phyloP scores from a whole-genome alignment of 2,329 filamentous ascomycete species.

The Purpureocillium lavendulum region DNA sequence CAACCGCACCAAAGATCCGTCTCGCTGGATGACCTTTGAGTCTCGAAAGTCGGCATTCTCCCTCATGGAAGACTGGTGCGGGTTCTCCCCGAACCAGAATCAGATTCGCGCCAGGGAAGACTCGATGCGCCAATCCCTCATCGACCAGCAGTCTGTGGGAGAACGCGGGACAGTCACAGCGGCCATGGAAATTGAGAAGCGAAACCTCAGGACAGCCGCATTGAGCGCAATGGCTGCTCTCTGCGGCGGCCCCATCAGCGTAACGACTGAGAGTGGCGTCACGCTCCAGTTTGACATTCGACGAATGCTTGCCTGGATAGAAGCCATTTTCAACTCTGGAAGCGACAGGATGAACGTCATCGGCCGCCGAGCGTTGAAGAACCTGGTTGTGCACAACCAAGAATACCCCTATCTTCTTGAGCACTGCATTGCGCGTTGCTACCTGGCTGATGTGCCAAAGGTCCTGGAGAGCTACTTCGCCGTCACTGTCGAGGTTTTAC shows the following conservation, averaged over 20 bases:
- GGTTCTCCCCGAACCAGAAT: conserved; percentile 83
- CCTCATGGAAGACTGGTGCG: conserved; percentile 98
- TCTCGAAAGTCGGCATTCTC: conserved; percentile 91
- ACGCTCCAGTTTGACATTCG: conserved; percentile 85
- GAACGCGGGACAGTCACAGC: conserved; percentile 75
- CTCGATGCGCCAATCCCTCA: conserved; percentile 75
- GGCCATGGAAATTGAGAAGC: conserved; percentile 94
- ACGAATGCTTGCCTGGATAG: conserved; percentile 91
- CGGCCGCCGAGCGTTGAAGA: conserved; percentile 78
- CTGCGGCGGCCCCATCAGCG: conserved; percentile 76
- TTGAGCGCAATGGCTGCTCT: conserved; percentile 92
- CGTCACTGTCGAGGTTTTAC: conserved; percentile 80
- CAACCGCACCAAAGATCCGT: conserved; percentile 74
- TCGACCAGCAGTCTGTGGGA: conserved; percentile 68
- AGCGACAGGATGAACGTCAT: conserved; percentile 91
- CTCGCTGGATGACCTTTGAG: conserved; percentile 96
- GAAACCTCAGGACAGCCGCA: conserved; percentile 81
- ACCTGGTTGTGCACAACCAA: conserved; percentile 83
- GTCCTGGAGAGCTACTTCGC: conserved; percentile 92
- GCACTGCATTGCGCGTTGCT: conserved; percentile 86
- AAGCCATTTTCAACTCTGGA: conserved; percentile 84
- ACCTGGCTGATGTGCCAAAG: conserved; percentile 70
- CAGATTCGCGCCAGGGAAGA: conserved; percentile 79
- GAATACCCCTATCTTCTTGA: conserved; percentile 80
- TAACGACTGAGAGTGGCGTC: conserved; percentile 82